phyloP scores from a whole-genome alignment of 2,329 filamentous ascomycete genomes.

The Cercospora sojina region DNA sequence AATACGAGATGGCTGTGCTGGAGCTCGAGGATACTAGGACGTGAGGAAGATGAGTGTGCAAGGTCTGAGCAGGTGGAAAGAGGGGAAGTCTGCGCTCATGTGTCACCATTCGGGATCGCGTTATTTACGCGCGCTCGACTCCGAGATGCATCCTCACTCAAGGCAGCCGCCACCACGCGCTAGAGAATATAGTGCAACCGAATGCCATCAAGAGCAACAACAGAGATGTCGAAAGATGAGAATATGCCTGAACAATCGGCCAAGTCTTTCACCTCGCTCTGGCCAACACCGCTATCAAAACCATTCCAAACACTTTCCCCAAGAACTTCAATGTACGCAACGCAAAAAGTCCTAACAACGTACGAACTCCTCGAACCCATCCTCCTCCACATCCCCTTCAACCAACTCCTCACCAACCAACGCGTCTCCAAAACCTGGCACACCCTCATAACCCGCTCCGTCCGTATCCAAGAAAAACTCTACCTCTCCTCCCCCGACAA shows the following conservation, averaged over 20 bases:
- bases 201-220: background rate
- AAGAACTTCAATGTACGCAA: background rate
- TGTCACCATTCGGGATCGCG: background rate
- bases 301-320: background rate
- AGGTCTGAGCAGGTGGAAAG: background rate
- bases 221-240: background rate
- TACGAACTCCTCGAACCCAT: slow-evolving; percentile 20
- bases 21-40: background rate
- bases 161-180: background rate
- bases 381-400: slow-evolving; percentile 10
- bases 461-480: slow-evolving; percentile 8
- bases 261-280: background rate
- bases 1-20: background rate
- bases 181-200: background rate
- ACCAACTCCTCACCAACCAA: slow-evolving; percentile 10
- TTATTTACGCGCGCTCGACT: background rate
- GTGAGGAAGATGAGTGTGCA: background rate
- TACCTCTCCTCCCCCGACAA: background rate
- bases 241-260: background rate
- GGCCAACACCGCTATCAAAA: background rate
- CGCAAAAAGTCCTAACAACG: slow-evolving; percentile 10
- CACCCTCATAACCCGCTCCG: slow-evolving; percentile 10
- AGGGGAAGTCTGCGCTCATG: background rate
- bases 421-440: slow-evolving; percentile 13
- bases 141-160: background rate